These are phyloP conservation scores for Vigna radiata DNA, from an alignment of 306 rosid genomes.

Conservation along the genomic window DNA sequence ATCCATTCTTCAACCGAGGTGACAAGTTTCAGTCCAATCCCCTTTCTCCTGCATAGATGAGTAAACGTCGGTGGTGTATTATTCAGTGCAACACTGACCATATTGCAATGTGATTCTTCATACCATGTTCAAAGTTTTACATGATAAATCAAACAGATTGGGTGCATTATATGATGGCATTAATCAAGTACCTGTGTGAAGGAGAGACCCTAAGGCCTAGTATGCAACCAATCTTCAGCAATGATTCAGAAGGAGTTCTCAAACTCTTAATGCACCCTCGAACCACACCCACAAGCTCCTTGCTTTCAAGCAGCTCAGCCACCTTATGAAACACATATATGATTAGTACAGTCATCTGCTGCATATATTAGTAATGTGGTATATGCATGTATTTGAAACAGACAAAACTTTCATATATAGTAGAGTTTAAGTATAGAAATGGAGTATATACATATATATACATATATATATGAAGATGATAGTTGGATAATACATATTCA, in stretches of 20 bases:
- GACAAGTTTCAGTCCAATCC: constrained; percentile 69
- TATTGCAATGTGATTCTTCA: background rate
- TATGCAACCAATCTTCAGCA: constrained; percentile 69
- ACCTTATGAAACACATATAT: constrained; percentile 51
- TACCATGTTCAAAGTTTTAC: constrained; percentile 11
- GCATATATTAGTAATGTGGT: background rate
- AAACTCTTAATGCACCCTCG: constrained; percentile 76
- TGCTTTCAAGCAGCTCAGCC: constrained; percentile 68
- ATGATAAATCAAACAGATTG: background rate
- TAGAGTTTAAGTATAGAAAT: constrained; percentile 30
- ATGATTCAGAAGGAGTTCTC: constrained; percentile 53
- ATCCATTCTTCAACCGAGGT: constrained; percentile 78
- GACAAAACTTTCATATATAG: background rate
- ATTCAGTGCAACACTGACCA: background rate
- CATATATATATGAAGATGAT: constrained; percentile 3
- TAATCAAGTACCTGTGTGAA: constrained; percentile 53
- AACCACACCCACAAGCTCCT: constrained; percentile 77
- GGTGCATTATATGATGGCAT: background rate
- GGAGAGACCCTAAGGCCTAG: constrained; percentile 86
- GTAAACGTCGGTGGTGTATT: background rate
- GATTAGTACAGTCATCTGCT: background rate
- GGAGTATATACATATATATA: background rate
- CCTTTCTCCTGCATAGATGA: constrained; percentile 52
- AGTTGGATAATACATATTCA: constrained; percentile 16
- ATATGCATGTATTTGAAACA: constrained; percentile 26